Conservation (phyloP, 2,329 filamentous ascomycete species). For the Monilinia fructicola region DNA sequence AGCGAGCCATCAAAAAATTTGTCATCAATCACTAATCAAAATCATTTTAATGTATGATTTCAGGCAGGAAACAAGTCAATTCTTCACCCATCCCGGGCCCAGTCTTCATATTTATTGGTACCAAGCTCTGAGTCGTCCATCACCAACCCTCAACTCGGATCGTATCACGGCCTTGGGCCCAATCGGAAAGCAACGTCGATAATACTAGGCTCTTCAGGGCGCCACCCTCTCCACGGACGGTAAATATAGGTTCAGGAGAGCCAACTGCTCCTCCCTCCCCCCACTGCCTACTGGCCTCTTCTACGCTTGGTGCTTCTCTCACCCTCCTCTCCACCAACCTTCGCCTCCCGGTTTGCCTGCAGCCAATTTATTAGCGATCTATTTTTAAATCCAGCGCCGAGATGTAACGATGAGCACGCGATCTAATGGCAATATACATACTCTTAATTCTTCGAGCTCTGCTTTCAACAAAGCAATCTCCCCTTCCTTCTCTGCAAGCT, state of each 20-base stretch:
- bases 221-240: neutral
- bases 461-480: neutral
- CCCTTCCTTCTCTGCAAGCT: neutral
- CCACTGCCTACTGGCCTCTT: neutral
- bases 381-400: neutral
- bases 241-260: neutral
- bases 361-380: neutral
- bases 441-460: neutral
- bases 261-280: neutral
- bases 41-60: neutral
- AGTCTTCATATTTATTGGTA: neutral
- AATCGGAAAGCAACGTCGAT: neutral
- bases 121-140: neutral
- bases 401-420: neutral
- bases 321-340: too few relatives aligned
- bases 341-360: neutral
- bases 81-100: neutral
- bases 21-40: neutral
- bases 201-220: neutral
- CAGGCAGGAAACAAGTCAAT: neutral
- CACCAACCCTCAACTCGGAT: neutral
- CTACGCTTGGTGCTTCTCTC: neutral
- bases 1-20: neutral
- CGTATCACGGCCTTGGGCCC: neutral
- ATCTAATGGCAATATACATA: neutral